Evolutionary conservation across 176 grass and related monocot species (phyloP), one percentile per base, ranked within the genome.

Genomic region (Triticum monococcum): DNA sequence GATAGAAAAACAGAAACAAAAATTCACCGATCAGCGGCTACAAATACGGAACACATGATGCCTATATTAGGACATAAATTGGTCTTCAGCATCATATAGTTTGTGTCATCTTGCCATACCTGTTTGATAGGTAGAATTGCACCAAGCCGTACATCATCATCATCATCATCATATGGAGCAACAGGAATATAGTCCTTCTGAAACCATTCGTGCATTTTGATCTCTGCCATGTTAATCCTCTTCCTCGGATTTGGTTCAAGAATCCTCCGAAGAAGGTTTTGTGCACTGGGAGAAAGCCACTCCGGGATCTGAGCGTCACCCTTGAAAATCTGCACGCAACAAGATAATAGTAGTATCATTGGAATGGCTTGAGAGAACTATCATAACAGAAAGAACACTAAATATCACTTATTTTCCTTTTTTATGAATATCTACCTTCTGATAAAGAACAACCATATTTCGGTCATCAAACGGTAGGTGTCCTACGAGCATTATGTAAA

Each of bases 371-470:
- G 18, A 25, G 7, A 81, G 16, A 64, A 78, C 16, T 46, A 72
- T 8, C 26, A 28, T 28, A 28, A 28, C 28, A 18, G 50, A 18
- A 5, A 33, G 2, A 48, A 57, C 25, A 62, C 7, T 46, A 64
- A 78, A 50, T 5, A 67, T 1, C 28, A 45, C 56, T 46, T 41
- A 7, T 54, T 50, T 54, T 18, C 4, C 5, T 52, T 52, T 18
- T 7, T 59, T 9, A 59, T 52, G 16, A 72, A 26, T 41, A 12
- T 24, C 7, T 86, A 95, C 95, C 91, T 98, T 98, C 72, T 98
- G 95, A 85, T 98, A 98, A 36, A 98, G 95, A 48, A 98, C 95
- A n/a, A 86, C 95, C 2, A 98, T 78, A 56, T 98, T 98, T 66
- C 93, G 79, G 46, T 98, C 95, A 63, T 95, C 89, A 24, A 98